phyloP scores from a whole-genome alignment of 2,329 filamentous ascomycete species.

The Arthrocladium fulminans region DNA sequence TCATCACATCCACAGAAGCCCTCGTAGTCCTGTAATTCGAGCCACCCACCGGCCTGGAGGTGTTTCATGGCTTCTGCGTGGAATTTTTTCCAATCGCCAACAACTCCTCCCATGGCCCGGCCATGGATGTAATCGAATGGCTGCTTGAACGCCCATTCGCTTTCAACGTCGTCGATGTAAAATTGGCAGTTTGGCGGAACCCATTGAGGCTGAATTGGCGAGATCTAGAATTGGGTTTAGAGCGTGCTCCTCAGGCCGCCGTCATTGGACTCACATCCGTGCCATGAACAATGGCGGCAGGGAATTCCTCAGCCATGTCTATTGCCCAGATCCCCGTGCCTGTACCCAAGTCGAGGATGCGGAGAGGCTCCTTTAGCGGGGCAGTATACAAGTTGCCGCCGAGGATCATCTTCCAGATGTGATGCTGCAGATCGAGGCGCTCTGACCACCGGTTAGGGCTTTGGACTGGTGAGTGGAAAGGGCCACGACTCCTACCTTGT shows the following conservation, averaged over 20 bases:
- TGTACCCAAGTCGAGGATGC: not conserved
- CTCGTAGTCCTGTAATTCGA: constrained; percentile 16
- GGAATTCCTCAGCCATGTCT: not conserved
- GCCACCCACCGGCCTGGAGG: constrained; percentile 25
- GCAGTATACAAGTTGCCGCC: constrained; percentile 31
- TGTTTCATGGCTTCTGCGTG: constrained; percentile 16
- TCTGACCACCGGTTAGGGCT: not conserved
- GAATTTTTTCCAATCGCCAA: constrained; percentile 21
- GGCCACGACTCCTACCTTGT: not conserved
- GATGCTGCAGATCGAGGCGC: constrained; percentile 18
- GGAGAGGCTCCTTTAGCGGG: constrained; percentile 24
- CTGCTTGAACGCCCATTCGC: constrained; percentile 20
- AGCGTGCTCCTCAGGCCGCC: too few relatives aligned
- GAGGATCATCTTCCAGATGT: constrained; percentile 31
- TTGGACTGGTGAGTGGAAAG: too few relatives aligned
- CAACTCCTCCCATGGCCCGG: constrained; percentile 20
- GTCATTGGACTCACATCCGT: too few relatives aligned
- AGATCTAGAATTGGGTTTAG: too few relatives aligned
- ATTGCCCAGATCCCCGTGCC: too few relatives aligned
- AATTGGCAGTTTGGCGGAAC: constrained; percentile 27
- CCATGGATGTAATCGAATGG: constrained; percentile 27
- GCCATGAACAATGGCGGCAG: not conserved
- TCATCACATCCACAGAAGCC: constrained; percentile 14
- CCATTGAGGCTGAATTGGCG: constrained; percentile 13
- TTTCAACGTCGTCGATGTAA: constrained; percentile 26